Evolutionary conservation across 768 basidiomycete species (phyloP).

Genomic region (Cystofilobasidium bisporidii): DNA sequence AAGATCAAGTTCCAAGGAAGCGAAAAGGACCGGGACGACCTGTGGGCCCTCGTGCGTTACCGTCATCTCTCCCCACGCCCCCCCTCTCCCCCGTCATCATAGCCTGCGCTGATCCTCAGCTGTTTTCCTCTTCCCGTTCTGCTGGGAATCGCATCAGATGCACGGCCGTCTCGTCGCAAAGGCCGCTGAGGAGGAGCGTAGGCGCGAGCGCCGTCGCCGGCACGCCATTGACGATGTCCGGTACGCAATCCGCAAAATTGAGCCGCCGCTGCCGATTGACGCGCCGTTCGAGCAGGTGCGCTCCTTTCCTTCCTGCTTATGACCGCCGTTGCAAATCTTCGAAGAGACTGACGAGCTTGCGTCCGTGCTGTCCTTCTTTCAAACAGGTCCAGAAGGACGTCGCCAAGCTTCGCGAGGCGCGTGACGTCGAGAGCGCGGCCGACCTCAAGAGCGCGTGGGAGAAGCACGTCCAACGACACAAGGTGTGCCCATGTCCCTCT

Average conservation of each 20-base stretch:
- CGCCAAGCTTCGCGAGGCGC: constrained; percentile 62
- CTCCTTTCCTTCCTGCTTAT: constrained; percentile 20
- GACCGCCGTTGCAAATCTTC: not conserved
- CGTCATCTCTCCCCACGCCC: not conserved
- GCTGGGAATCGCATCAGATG: no score
- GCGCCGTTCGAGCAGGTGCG: constrained; percentile 70
- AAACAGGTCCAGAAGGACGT: not conserved
- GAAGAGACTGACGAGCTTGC: not conserved
- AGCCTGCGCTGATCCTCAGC: no score
- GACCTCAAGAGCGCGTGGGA: constrained; percentile 66
- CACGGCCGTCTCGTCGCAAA: constrained; percentile 61
- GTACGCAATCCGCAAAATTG: constrained; percentile 83
- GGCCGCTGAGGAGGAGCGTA: constrained; percentile 72
- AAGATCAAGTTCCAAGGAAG: constrained; percentile 29
- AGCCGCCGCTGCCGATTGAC: constrained; percentile 67
- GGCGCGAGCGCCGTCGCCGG: constrained; percentile 66
- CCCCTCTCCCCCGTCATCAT: no score
- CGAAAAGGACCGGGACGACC: not conserved
- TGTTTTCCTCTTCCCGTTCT: no score
- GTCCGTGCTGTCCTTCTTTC: no score
- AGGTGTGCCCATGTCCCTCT: constrained; percentile 46
- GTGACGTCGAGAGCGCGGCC: constrained; percentile 73
- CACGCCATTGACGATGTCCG: constrained; percentile 91
- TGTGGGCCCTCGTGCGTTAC: constrained; percentile 7
- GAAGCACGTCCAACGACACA: constrained; percentile 83